A percentile compares a stretch with the other conserved stretches of the same genome.
phyloP scores from a whole-genome alignment of 2,329 filamentous ascomycete species.

The Cercospora citrullina region DNA sequence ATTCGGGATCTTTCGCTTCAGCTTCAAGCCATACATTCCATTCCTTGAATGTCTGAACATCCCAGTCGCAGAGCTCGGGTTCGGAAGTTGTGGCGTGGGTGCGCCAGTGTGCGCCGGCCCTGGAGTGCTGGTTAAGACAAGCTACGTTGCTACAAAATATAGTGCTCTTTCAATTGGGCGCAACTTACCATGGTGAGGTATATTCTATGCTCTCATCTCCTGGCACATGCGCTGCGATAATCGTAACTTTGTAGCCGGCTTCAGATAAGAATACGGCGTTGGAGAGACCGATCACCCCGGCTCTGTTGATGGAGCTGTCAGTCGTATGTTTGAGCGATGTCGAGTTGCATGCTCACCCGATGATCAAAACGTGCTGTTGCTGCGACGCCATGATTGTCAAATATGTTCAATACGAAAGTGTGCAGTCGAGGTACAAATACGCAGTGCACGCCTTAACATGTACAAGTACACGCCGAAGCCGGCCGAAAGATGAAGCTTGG shows the following conservation, averaged over 20 bases:
- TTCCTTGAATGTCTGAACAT: conserved; percentile 45
- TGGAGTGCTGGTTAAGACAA: conserved; percentile 21
- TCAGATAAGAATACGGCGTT: conserved; percentile 47
- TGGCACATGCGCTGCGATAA: conserved; percentile 48
- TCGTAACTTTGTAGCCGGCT: conserved; percentile 44
- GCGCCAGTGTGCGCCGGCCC: conserved; percentile 53
- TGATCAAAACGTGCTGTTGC: conserved; percentile 22
- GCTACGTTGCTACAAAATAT: background rate
- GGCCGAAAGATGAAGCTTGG: conserved; percentile 9
- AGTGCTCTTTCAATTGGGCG: background rate
- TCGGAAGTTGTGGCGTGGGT: conserved; percentile 43
- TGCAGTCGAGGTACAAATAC: background rate
- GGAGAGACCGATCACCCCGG: conserved; percentile 51
- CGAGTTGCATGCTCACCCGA: conserved; percentile 21
- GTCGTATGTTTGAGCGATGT: background rate
- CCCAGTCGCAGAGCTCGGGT: conserved; percentile 44
- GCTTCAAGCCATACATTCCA: conserved; percentile 41
- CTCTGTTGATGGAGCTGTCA: conserved; percentile 35
- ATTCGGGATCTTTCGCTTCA: conserved; percentile 32
- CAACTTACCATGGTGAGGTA: conserved; percentile 44
- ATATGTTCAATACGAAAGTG: background rate
- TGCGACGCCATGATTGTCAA: conserved; percentile 14
- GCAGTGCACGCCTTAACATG: background rate
- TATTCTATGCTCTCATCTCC: conserved; percentile 46
- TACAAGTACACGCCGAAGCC: conserved; percentile 5